A percentile compares a stretch with the other conserved stretches of the same genome.
Evolutionary conservation across 2,329 filamentous ascomycete genomes (phyloP).

Genomic region (Atkinsonella texensis): DNA sequence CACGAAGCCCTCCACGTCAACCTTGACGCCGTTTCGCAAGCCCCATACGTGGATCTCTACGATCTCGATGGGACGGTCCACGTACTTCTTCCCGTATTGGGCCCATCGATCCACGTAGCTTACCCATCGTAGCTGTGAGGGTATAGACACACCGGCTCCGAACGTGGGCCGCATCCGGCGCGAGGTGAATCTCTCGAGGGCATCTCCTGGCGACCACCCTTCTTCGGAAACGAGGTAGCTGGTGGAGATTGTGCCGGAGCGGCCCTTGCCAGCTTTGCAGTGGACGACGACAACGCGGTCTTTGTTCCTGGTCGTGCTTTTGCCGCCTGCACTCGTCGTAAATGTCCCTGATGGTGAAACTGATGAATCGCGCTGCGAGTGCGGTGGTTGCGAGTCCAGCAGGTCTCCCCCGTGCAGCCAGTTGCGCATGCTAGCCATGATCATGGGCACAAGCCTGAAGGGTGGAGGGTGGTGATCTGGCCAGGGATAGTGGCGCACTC

Average conservation of each 20-base stretch:
- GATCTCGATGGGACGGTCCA: constrained; percentile 74
- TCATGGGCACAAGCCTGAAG: constrained; percentile 75
- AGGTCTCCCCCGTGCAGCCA: constrained; percentile 54
- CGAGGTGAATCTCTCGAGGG: constrained; percentile 54
- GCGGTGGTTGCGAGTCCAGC: constrained; percentile 10
- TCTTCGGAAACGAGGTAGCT: constrained; percentile 86
- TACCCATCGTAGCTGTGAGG: constrained; percentile 80
- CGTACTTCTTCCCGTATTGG: constrained; percentile 60
- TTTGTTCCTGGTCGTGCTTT: constrained; percentile 16
- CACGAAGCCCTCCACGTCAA: constrained; percentile 71
- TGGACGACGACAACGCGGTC: constrained; percentile 76
- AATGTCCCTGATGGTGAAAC: background rate
- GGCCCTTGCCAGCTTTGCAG: constrained; percentile 93
- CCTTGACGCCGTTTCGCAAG: constrained; percentile 73
- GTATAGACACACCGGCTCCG: constrained; percentile 82
- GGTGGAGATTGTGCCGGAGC: constrained; percentile 78
- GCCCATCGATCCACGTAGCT: constrained; percentile 84
- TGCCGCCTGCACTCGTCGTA: background rate
- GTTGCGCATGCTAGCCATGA: constrained; percentile 85
- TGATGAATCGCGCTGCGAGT: background rate
- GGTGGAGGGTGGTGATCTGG: constrained; percentile 96
- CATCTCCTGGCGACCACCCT: constrained; percentile 42
- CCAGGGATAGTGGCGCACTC: constrained; percentile 87
- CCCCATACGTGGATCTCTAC: constrained; percentile 87
- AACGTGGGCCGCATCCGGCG: constrained; percentile 82